phyloP scores from a whole-genome alignment of 225 moss, liverwort and hornwort species.

The Takakia lepidozioides region DNA sequence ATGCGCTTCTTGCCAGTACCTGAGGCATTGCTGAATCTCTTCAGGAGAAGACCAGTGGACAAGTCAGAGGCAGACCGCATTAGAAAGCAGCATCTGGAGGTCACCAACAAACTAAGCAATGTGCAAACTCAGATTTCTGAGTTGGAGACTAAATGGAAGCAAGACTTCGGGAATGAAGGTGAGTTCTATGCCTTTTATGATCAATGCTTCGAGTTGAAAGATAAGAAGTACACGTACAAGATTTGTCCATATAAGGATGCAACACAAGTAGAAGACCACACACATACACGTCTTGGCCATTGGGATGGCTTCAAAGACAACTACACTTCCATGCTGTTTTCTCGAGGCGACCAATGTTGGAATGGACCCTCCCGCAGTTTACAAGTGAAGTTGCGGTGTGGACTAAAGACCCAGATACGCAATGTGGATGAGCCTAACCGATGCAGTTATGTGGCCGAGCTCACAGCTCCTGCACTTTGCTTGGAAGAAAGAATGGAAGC shows the following conservation, averaged over 20 bases:
- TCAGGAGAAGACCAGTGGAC: conserved; percentile 48
- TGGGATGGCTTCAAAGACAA: conserved; percentile 95
- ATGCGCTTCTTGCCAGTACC: conserved; percentile 37
- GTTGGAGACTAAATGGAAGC: conserved; percentile 62
- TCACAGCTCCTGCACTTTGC: conserved; percentile 83
- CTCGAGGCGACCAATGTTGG: conserved; percentile 87
- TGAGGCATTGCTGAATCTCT: conserved; percentile 29
- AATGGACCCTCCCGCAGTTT: conserved; percentile 97
- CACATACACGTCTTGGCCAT: conserved; percentile 25
- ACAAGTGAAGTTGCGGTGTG: conserved; percentile 83
- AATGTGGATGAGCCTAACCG: conserved; percentile 92
- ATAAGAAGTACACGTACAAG: conserved; percentile 85
- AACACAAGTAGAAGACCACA: conserved; percentile 70
- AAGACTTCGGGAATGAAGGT: conserved; percentile 78
- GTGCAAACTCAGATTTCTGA: conserved; percentile 58
- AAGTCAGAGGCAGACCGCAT: conserved; percentile 85
- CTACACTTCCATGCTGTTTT: conserved; percentile 65
- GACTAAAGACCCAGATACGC: conserved; percentile 72
- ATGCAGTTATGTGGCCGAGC: conserved; percentile 89
- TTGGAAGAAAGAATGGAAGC: conserved; percentile 70
- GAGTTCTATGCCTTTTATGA: conserved; percentile 81
- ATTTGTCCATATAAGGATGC: conserved; percentile 88
- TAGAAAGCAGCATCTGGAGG: conserved; percentile 61
- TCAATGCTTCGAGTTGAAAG: conserved; percentile 81
- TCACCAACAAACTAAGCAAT: conserved; percentile 30